These are phyloP conservation scores for Termitomyces sp. DNA, from an alignment of 768 basidiomycete species.

Conservation along the genomic window DNA sequence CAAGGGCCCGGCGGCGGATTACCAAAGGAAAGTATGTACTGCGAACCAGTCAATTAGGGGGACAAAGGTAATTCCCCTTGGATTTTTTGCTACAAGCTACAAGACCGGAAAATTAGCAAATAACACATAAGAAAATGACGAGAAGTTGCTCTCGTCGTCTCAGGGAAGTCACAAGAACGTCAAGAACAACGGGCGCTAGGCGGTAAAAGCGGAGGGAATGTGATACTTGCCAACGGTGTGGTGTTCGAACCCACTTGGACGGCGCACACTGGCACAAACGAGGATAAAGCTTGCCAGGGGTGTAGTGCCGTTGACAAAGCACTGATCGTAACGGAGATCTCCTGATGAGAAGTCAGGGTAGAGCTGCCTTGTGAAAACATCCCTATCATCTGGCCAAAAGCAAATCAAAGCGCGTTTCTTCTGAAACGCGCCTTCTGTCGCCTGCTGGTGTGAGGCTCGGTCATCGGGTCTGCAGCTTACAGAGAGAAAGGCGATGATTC, in stretches of 20 bases:
- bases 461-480: background rate
- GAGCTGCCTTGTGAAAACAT: background rate
- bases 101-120: slow-evolving; percentile 5
- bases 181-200: background rate
- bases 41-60: slow-evolving; percentile 1
- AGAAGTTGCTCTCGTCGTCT: background rate
- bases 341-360: slow-evolving; percentile 4
- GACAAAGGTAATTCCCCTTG: background rate
- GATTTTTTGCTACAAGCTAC: no score
- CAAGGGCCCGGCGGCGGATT: slow-evolving; percentile 3
- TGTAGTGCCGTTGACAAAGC: background rate
- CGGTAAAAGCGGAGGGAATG: slow-evolving; percentile 8
- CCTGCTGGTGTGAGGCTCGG: background rate
- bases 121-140: background rate
- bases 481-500: no score
- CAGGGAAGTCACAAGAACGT: background rate
- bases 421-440: background rate
- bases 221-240: background rate
- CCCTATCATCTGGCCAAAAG: background rate
- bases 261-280: background rate
- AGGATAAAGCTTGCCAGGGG: background rate
- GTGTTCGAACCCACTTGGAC: background rate
- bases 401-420: background rate
- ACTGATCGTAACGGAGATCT: background rate
- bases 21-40: background rate